Evolutionary conservation across 2,329 filamentous ascomycete species (phyloP), one percentile per base, ranked within the genome.

Genomic region (Acarospora socialis): DNA sequence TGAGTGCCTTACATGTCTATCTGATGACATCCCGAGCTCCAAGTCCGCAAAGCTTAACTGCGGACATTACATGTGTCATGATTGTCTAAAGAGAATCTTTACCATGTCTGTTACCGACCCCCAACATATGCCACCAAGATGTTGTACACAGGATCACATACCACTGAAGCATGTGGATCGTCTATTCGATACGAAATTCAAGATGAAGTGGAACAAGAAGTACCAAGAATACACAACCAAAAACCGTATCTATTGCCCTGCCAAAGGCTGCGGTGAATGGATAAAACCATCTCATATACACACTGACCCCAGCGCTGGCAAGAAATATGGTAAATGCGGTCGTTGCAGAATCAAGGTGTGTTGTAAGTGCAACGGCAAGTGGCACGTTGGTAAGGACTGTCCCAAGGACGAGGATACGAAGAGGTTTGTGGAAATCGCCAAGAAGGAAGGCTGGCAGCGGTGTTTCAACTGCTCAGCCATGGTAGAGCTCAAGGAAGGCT

Each of bases 51-150:
- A 76, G 51, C 68, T 92, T 21, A 68, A 71, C 43, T 92, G 84
- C 50, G 73, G 73, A 3, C 83, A 92, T 53, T 70, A 73, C 39
- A 84, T 87, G 77, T 92, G 84, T 54, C 66, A 79, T 41, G 52
- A 65, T 5, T 92, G 84, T 52, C 61, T 93, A 23, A 77, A 73
- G 52, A 70, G 73, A 30, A 67, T 73, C 35, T 92, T 92, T 55
- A 72, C 66, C 33, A 65, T 82, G 38, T 90, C 82, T 7, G 63
- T 86, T 39, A 75, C 66, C 24, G 81, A 92, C 49, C 74, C 80
- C 1, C 68, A 74, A 38, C 75, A 82, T 43, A 92, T 92, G 81
- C 82, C 84, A 12, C 84, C 84, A 0, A 70, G 66, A 49, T 93
- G 83, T 55, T 93, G 83, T 54, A 77, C 70, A 3, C 47, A 67